These are phyloP conservation scores for Metschnikowia matae DNA, from an alignment of 805 yeast genomes.

Conservation along the genomic window DNA sequence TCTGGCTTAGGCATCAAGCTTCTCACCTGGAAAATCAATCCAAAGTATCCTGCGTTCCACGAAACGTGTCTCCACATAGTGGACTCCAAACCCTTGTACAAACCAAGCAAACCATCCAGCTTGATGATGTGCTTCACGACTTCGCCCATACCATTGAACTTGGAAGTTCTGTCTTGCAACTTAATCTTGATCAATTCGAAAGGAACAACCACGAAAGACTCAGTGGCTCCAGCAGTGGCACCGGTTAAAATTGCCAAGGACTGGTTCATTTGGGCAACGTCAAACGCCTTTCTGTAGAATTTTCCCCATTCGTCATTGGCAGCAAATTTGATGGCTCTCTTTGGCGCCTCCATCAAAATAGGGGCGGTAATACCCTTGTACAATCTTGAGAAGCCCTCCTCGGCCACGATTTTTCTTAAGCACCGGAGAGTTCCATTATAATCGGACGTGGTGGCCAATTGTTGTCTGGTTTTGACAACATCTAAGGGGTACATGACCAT, in stretches of 20 bases:
- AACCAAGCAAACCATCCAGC: constrained; percentile 73
- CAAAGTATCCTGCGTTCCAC: constrained; percentile 99
- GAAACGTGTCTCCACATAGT: constrained; percentile 94
- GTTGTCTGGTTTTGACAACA: constrained; percentile 95
- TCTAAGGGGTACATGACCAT: constrained; percentile 94
- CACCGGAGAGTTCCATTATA: constrained; percentile 85
- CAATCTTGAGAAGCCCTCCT: constrained; percentile 79
- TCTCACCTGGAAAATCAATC: constrained; percentile 86
- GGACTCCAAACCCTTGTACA: constrained; percentile 94
- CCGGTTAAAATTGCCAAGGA: constrained; percentile 87
- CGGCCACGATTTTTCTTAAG: constrained; percentile 72
- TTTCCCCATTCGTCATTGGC: constrained; percentile 97
- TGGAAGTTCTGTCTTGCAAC: constrained; percentile 82
- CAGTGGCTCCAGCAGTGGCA: constrained; percentile 98
- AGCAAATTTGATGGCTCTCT: constrained; percentile 97
- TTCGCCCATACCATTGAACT: constrained; percentile 79
- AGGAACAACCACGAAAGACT: constrained; percentile 95
- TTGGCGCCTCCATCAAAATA: constrained; percentile 97
- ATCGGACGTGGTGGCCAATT: constrained; percentile 59
- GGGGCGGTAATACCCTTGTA: constrained; percentile 97
- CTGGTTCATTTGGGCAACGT: constrained; percentile 67
- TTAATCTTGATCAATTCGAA: constrained; percentile 94
- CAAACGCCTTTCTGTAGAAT: constrained; percentile 69
- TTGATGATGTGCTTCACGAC: constrained; percentile 70
- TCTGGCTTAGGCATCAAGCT: constrained; percentile 72